A percentile compares a stretch with the other conserved stretches of the same genome.
These are phyloP conservation scores for Spirogloea muscicola DNA, from an alignment of 139 green algal genomes.

Conservation along the genomic window DNA sequence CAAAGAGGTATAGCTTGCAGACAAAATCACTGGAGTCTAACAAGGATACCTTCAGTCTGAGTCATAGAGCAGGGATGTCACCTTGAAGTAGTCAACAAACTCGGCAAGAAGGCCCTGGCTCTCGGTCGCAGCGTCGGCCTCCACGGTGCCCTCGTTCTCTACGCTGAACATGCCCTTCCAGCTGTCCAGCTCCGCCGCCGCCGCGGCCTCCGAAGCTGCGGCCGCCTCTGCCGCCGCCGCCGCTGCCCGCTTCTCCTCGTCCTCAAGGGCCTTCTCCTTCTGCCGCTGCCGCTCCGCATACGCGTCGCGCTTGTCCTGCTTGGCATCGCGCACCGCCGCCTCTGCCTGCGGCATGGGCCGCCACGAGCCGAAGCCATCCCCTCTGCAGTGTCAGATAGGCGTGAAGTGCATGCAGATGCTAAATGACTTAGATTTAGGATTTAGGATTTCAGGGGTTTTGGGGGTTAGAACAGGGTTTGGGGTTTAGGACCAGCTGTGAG, in stretches of 20 bases:
- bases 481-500: too few relatives aligned
- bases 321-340: conserved; percentile 6
- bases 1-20: too few relatives aligned
- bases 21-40: too few relatives aligned
- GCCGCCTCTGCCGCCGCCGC: conserved; percentile 19
- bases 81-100: conserved; percentile 69
- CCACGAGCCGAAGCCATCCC: too few relatives aligned
- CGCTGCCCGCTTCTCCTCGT: conserved; percentile 28
- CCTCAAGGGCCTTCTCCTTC: conserved; percentile 23
- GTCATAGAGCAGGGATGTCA: too few relatives aligned
- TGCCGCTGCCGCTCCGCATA: conserved; percentile 18
- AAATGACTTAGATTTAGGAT: too few relatives aligned
- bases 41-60: too few relatives aligned
- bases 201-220: conserved; percentile 3
- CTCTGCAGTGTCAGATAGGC: too few relatives aligned
- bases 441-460: too few relatives aligned
- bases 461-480: too few relatives aligned
- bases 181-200: conserved; percentile 36
- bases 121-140: conserved; percentile 43
- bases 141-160: conserved; percentile 48
- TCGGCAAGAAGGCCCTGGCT: conserved; percentile 57
- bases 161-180: conserved; percentile 45
- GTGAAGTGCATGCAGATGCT: too few relatives aligned
- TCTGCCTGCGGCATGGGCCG: conserved; percentile 21
- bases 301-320: conserved; percentile 27